Conservation (phyloP, 1,139 yeast genomes). For the Kodamaea sp. region DNA sequence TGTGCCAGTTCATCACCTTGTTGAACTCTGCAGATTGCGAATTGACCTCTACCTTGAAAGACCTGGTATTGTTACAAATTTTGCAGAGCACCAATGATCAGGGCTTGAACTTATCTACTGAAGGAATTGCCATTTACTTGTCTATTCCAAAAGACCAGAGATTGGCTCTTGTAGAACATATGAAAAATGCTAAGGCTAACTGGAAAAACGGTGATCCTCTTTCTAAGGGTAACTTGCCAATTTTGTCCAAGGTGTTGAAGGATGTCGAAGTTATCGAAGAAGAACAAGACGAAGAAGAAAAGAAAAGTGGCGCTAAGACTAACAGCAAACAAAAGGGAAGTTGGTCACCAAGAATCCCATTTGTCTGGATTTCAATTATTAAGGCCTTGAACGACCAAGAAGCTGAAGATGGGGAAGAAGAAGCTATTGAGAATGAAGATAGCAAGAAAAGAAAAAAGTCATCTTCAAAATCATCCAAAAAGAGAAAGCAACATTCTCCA, state of each 20-base stretch:
- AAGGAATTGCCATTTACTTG: constrained; percentile 77
- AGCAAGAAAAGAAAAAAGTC: constrained; percentile 29
- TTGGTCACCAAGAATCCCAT: constrained; percentile 81
- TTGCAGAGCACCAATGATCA: constrained; percentile 49
- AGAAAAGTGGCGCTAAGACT: constrained; percentile 17
- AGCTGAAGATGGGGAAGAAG: constrained; percentile 18
- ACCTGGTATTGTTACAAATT: constrained; percentile 28
- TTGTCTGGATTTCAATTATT: constrained; percentile 76
- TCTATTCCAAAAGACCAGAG: constrained; percentile 41
- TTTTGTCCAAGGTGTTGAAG: constrained; percentile 64
- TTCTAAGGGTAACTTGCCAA: constrained; percentile 60
- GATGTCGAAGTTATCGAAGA: constrained; percentile 48
- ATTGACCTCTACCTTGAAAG: constrained; percentile 21
- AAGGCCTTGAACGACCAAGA: constrained; percentile 31
- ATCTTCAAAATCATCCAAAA: constrained; percentile 31
- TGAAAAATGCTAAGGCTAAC: constrained; percentile 30
- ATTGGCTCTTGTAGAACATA: constrained; percentile 21
- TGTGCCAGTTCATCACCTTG: constrained; percentile 50
- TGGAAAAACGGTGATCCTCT: constrained; percentile 83
- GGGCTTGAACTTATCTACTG: constrained; percentile 67
- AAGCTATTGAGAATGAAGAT: constrained; percentile 18
- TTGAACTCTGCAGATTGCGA: constrained; percentile 13
- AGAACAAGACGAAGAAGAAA: constrained; percentile 32
- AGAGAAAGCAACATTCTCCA: constrained; percentile 14
- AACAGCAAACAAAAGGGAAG: constrained; percentile 48